Base-by-base conservation (phyloP, 257 asterid genomes). In the Cynanchum wilfordii region DNA sequence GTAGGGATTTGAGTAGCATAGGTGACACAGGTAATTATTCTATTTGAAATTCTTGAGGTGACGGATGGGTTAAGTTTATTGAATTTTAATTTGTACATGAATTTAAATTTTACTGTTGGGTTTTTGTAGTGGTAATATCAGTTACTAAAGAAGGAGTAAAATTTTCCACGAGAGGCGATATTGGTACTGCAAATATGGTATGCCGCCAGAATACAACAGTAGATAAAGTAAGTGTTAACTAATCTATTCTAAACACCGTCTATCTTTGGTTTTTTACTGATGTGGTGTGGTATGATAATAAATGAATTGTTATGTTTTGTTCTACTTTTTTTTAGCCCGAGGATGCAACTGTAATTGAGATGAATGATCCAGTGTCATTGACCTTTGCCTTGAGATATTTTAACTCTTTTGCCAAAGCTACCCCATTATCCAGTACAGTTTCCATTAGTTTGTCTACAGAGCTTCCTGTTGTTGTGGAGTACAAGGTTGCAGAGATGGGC, bases 111-210 rank as follows among this genome's bases (percentile, higher is more conserved):
- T 42, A 45, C 17, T 69, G 3, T 0, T 74, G 45, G 72, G 58
- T 69, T 56, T 40, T 47, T 86, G 82, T 78, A 90, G 98, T 90
- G 84, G 96, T 93, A 68, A 93, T 93, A 68, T 93, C 98, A 67
- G 98, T 93, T 42, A 93, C 98, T 0, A 93, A 93, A 86, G 98
- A 93, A 84, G 98, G 98, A 3, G 98, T 93, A 1, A 93, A 91
- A 74, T 93, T 93, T 86, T 93, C 98, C 10, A 90, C 97, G 4
- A 88, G 98, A 71, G 97, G 98, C 57, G 98, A 93, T 78, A 93
- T 90, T 12, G 97, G 98, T 27, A 83, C 96, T 76, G 96, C 97
- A 36, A 91, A 90, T 74, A 56, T 90, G 19, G 98, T 93, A 27
- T 90, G 96, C 87, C 79, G 97, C 72, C 98, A 90, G 62, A 93